These are phyloP conservation scores for Candida berthetii DNA, from an alignment of 805 yeast species.

Conservation along the genomic window DNA sequence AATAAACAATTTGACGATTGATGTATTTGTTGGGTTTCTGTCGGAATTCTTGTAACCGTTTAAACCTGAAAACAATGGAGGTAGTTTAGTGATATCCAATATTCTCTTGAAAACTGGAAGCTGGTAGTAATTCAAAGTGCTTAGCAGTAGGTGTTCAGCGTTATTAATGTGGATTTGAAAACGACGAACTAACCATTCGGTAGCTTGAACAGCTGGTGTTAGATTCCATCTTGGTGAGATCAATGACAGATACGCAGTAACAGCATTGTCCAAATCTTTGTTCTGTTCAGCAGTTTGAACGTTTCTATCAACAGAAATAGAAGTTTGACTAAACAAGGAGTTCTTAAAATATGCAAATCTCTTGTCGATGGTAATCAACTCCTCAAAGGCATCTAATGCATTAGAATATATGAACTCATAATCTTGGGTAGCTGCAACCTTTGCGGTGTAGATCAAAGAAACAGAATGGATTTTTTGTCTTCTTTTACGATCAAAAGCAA, in stretches of 20 bases:
- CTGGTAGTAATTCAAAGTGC: slow-evolving; percentile 77
- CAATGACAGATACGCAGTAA: slow-evolving; percentile 67
- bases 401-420: slow-evolving; percentile 71
- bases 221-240: slow-evolving; percentile 73
- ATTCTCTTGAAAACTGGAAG: slow-evolving; percentile 70
- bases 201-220: slow-evolving; percentile 70
- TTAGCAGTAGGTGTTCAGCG: slow-evolving; percentile 63
- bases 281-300: slow-evolving; percentile 77
- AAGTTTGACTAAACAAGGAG: slow-evolving; percentile 78
- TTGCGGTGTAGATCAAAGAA: slow-evolving; percentile 80
- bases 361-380: slow-evolving; percentile 65
- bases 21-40: slow-evolving; percentile 56
- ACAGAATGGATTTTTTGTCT: slow-evolving; percentile 84
- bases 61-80: slow-evolving; percentile 75
- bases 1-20: slow-evolving; percentile 68
- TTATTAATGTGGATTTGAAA: slow-evolving; percentile 80
- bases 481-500: slow-evolving; percentile 79
- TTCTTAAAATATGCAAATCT: slow-evolving; percentile 64
- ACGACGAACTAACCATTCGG: slow-evolving; percentile 94
- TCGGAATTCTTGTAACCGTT: slow-evolving; percentile 57
- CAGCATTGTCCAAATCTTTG: slow-evolving; percentile 66
- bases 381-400: slow-evolving; percentile 71
- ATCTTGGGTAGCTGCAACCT: slow-evolving; percentile 92
- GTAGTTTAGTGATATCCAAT: slow-evolving; percentile 67
- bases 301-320: slow-evolving; percentile 73